These are phyloP conservation scores for Colletotrichum sp. DNA, from an alignment of 2,329 filamentous ascomycete genomes.

Conservation along the genomic window DNA sequence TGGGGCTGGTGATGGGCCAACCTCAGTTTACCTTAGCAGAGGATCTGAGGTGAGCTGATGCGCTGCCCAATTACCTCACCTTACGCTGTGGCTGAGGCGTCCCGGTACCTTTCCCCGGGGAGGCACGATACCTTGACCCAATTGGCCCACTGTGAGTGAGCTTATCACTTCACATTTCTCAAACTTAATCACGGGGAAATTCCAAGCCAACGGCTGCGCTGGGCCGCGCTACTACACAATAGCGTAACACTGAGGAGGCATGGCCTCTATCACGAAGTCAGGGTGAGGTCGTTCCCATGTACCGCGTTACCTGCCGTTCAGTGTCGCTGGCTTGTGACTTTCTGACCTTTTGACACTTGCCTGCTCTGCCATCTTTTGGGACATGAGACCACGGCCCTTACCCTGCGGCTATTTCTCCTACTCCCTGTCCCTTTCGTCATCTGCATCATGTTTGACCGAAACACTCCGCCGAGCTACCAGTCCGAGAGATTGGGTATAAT, in stretches of 20 bases:
- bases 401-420: background rate
- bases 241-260: background rate
- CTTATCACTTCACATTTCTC: conserved; percentile 1
- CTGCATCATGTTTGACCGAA: background rate
- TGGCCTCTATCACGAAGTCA: background rate
- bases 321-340: background rate
- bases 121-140: background rate
- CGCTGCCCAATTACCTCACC: background rate
- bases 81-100: background rate
- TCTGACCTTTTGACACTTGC: background rate
- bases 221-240: background rate
- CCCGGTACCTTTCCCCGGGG: background rate
- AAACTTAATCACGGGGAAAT: conserved; percentile 6
- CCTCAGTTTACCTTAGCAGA: no score
- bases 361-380: background rate
- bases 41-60: background rate
- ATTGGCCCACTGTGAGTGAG: background rate
- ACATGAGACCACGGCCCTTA: background rate
- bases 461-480: background rate
- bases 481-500: background rate
- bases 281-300: background rate
- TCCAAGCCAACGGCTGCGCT: conserved; percentile 2
- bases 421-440: background rate
- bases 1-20: background rate
- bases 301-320: background rate